Base-by-base conservation (phyloP, 352 stramenopile species). In the Phytophthora litchii region DNA sequence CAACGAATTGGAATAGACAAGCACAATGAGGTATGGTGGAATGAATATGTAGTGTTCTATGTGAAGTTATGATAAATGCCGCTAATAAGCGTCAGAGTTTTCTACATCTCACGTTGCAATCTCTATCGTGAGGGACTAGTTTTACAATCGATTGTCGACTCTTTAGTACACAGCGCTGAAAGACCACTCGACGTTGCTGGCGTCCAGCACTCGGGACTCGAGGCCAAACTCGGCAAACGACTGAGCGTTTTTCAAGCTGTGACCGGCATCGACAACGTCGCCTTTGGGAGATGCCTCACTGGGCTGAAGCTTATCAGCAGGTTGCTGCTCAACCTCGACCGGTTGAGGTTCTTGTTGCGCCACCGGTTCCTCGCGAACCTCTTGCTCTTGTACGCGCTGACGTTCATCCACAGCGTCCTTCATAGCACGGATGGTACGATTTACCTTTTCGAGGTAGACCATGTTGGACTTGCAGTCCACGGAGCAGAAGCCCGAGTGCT, bases 381-480 rank as follows among this genome's bases (percentile, higher is more conserved):
- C 45, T 49, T 60, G 48, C 60, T 73, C 37, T 55, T 77, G 49
- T 17, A 70, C 43, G 35, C 75, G 63, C 27, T 80, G 74, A 10
- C 70, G 75, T 32, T 82, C 74, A 41, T 89, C 69, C 19, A 82
- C 80, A 9, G 76, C 82, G 49, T 70, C 55, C 50, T 89, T 86
- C 72, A 94, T 83, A n/a, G 80, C 82, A 59, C 76, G 78, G 60
- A 92, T 92, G 36, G 78, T 84, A 67, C 70, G 71, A 67, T 90
- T 91, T 2, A 95, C 82, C 69, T 90, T 90, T 43, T 83, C 67
- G 20, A 95, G 61, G 66, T 95, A 95, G 17, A 58, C 58, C 44
- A 80, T 85, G 72, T 95, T 95, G 44, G 83, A 92, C 74, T 95
- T 92, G 74, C 86, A 95, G 66, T 95, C 86, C 36, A 95, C 76